These are phyloP conservation scores for Yarrowia keelungensis DNA, from an alignment of 805 yeast species.

Conservation along the genomic window DNA sequence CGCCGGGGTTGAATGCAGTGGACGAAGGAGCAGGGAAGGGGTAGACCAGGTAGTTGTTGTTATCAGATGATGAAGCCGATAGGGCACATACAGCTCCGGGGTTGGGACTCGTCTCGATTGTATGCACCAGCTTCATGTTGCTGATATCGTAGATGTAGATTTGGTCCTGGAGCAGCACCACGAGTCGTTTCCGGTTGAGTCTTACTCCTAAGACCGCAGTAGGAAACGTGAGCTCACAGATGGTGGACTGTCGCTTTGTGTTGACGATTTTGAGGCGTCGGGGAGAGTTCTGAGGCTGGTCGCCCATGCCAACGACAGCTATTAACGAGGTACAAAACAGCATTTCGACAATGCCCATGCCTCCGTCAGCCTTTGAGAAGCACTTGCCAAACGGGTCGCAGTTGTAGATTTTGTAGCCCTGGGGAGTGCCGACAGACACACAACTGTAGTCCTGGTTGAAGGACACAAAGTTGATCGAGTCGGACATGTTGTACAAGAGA, in stretches of 20 bases:
- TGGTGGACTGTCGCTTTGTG: conserved; percentile 70
- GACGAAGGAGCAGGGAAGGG: conserved; percentile 56
- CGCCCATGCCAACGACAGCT: conserved; percentile 82
- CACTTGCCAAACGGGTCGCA: conserved; percentile 88
- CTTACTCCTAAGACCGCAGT: conserved; percentile 72
- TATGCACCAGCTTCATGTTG: conserved; percentile 81
- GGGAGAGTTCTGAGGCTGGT: conserved; percentile 68
- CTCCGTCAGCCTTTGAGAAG: conserved; percentile 56
- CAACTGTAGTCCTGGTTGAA: conserved; percentile 92
- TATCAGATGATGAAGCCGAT: conserved; percentile 52
- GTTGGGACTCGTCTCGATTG: conserved; percentile 65
- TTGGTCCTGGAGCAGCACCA: conserved; percentile 80
- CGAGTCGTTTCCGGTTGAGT: conserved; percentile 80
- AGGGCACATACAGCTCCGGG: conserved; percentile 52
- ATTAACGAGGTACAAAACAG: conserved; percentile 85
- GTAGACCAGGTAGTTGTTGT: conserved; percentile 59
- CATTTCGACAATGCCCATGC: conserved; percentile 76
- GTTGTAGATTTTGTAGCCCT: conserved; percentile 75
- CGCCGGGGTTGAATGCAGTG: conserved; percentile 42
- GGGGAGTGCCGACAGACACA: conserved; percentile 72
- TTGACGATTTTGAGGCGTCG: conserved; percentile 82
- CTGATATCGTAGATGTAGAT: conserved; percentile 88
- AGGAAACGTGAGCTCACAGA: conserved; percentile 90
- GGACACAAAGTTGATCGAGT: conserved; percentile 58
- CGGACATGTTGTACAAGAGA: conserved; percentile 32